Conservation (phyloP, 495 filamentous ascomycete genomes). For the Penicillium roqueforti region DNA sequence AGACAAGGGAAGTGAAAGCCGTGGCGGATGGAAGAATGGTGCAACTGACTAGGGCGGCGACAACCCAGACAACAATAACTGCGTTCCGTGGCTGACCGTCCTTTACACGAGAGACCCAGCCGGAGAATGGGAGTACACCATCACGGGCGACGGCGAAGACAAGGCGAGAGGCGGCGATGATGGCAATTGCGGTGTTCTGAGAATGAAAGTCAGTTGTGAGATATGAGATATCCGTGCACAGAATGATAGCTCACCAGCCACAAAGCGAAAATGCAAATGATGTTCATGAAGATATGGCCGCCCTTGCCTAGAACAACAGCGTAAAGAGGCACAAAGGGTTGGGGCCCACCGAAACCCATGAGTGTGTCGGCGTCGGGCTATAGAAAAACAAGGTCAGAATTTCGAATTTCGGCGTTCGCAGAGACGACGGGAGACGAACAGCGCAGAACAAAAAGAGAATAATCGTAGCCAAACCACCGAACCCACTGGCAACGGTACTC, state of each 20-base stretch:
- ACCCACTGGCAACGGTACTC: constrained; percentile 49
- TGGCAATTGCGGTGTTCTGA: constrained; percentile 52
- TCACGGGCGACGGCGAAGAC: constrained; percentile 55
- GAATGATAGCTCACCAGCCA: constrained; percentile 37
- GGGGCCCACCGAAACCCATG: constrained; percentile 45
- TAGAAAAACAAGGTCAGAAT: constrained; percentile 2
- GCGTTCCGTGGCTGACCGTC: constrained; percentile 51
- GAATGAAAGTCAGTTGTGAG: constrained; percentile 1
- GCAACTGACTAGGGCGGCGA: constrained; percentile 48
- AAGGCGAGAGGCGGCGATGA: constrained; percentile 52
- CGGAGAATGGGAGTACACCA: constrained; percentile 52
- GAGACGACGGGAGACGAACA: constrained; percentile 22
- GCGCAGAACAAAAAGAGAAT: constrained; percentile 56
- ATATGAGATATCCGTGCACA: background rate
- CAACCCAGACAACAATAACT: constrained; percentile 50
- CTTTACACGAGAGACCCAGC: constrained; percentile 51
- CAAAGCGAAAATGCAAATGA: constrained; percentile 47
- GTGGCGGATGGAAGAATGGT: constrained; percentile 51
- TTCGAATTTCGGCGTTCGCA: background rate
- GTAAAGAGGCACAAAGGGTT: constrained; percentile 53
- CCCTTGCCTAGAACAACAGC: constrained; percentile 48
- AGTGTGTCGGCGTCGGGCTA: constrained; percentile 38
- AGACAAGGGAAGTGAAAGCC: constrained; percentile 53
- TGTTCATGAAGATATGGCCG: constrained; percentile 53
- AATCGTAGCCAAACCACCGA: constrained; percentile 48